These are phyloP conservation scores for Alternaria dauci DNA, from an alignment of 2,329 filamentous ascomycete genomes.

Conservation along the genomic window DNA sequence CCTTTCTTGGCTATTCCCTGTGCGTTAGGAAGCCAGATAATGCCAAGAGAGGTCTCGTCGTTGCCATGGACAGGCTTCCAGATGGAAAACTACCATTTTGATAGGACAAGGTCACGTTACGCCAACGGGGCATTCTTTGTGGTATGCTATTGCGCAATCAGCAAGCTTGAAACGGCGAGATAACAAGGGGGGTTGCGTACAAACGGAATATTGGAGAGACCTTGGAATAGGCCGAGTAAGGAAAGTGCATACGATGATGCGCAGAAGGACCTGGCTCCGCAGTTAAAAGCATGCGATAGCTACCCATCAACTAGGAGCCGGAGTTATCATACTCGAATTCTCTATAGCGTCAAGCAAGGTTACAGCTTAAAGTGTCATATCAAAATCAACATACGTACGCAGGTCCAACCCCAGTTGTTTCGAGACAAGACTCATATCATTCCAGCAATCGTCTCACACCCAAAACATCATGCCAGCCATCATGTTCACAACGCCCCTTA, in stretches of 20 bases:
- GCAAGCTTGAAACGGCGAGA: not conserved
- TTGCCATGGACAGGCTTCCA: not conserved
- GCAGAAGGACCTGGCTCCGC: not conserved
- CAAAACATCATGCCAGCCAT: not conserved
- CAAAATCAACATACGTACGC: not conserved
- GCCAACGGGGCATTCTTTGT: too few relatives aligned
- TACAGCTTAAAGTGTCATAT: not conserved
- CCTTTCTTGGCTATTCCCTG: not conserved
- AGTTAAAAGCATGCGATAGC: not conserved
- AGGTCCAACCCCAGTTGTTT: not conserved
- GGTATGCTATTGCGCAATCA: not conserved
- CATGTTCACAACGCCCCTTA: not conserved
- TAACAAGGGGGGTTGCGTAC: too few relatives aligned
- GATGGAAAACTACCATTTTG: not conserved
- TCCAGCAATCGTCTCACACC: not conserved
- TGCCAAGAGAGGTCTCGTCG: not conserved
- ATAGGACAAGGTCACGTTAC: not conserved
- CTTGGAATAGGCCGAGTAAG: not conserved
- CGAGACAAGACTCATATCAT: not conserved
- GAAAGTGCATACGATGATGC: not conserved
- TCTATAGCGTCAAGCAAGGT: not conserved
- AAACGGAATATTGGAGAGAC: not conserved
- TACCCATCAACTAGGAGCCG: not conserved
- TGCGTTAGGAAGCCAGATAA: not conserved
- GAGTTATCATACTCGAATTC: too few relatives aligned